phyloP scores from a whole-genome alignment of 495 filamentous ascomycete genomes.

The Lophiostoma macrostomum region DNA sequence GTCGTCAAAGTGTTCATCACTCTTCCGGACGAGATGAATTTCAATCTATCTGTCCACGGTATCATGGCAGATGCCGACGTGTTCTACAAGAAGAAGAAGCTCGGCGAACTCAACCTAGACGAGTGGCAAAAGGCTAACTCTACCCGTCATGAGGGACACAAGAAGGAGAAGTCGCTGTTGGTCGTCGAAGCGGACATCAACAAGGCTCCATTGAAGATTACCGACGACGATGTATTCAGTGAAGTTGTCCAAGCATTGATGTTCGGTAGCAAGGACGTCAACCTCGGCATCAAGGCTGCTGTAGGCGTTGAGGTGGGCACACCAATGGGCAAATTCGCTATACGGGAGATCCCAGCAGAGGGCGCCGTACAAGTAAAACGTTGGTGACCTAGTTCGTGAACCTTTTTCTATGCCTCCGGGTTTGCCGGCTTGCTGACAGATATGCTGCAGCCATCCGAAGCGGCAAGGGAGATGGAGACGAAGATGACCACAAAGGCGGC shows the following conservation, averaged over 20 bases:
- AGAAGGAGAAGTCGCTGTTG: constrained; percentile 55
- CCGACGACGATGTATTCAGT: constrained; percentile 68
- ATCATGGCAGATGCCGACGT: constrained; percentile 76
- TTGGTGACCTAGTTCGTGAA: constrained; percentile 47
- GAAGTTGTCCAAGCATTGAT: constrained; percentile 71
- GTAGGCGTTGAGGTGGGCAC: constrained; percentile 81
- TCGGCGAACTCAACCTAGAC: constrained; percentile 71
- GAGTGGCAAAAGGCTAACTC: constrained; percentile 86
- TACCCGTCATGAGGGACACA: constrained; percentile 56
- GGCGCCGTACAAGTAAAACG: constrained; percentile 85
- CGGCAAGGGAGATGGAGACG: constrained; percentile 30
- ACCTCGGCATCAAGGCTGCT: constrained; percentile 69
- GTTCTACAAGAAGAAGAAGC: constrained; percentile 66
- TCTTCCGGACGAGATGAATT: constrained; percentile 81
- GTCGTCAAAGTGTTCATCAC: constrained; percentile 70
- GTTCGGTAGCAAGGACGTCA: constrained; percentile 62
- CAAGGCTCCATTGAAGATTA: constrained; percentile 77
- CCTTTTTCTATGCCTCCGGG: constrained; percentile 17
- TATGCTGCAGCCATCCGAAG: constrained; percentile 44
- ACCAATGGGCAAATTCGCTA: constrained; percentile 69
- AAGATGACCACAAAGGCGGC: constrained; percentile 7
- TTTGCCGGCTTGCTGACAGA: constrained; percentile 33
- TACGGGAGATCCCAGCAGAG: constrained; percentile 80
- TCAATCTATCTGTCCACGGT: constrained; percentile 68
- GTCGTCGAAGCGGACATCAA: constrained; percentile 70